Percentiles rank a stretch among this genome's conserved stretches.
Conservation (phyloP, 306 rosid genomes). For the Dalbergia oliveri region DNA sequence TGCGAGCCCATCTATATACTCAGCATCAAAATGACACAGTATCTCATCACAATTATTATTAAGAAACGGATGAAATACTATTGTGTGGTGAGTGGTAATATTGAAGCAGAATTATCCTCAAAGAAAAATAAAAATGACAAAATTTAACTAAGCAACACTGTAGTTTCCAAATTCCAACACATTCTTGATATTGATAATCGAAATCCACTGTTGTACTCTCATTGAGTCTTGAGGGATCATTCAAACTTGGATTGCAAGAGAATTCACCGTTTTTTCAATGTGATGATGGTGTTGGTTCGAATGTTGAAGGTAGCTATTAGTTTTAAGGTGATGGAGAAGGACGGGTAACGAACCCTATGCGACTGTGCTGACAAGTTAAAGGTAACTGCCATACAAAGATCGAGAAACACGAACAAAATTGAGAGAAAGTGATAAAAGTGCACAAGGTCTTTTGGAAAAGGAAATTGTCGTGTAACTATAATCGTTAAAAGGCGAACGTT, state of each 20-base stretch:
- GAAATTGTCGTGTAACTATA: neutral
- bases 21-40: no score
- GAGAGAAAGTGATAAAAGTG: neutral
- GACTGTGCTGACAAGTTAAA: neutral
- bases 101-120: neutral
- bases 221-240: neutral
- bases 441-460: neutral
- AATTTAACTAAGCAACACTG: neutral
- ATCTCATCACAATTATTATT: no score
- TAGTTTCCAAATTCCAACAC: neutral
- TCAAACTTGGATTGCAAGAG: neutral
- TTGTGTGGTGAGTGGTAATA: neutral
- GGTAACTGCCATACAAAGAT: neutral
- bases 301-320: slow-evolving; percentile 1
- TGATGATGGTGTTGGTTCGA: neutral
- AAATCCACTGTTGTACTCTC: neutral
- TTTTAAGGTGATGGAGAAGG: slow-evolving; percentile 22
- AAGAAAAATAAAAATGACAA: neutral
- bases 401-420: neutral
- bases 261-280: neutral
- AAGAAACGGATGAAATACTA: no score
- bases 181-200: neutral
- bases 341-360: neutral
- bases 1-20: no score
- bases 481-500: no score